Evolutionary conservation across 139 green algal species (phyloP).

Genomic region (Marvania coccoides): DNA sequence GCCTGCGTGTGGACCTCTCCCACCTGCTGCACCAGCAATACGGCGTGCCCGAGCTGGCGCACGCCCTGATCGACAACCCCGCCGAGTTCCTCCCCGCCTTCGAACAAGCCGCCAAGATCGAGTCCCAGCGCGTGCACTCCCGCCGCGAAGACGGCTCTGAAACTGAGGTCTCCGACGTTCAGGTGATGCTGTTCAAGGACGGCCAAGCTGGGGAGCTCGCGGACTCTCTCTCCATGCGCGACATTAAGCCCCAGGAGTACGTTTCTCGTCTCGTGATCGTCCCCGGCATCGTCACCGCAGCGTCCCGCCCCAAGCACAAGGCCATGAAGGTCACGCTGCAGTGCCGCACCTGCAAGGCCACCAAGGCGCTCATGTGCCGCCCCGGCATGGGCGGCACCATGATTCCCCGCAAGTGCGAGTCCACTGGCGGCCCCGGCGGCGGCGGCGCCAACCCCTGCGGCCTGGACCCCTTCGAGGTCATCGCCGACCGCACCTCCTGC

Average conservation of each 20-base stretch:
- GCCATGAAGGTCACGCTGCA: slow-evolving; percentile 81
- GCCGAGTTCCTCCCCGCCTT: slow-evolving; percentile 30
- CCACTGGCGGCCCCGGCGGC: slow-evolving; percentile 5
- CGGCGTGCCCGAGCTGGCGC: slow-evolving; percentile 21
- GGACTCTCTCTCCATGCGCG: slow-evolving; percentile 22
- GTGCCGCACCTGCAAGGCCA: slow-evolving; percentile 77
- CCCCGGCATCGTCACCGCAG: slow-evolving; percentile 90
- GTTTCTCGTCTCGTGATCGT: slow-evolving; percentile 91
- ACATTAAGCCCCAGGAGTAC: slow-evolving; percentile 61
- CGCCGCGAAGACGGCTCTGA: slow-evolving; percentile 6
- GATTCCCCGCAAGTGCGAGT: slow-evolving; percentile 68
- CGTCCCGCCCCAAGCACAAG: slow-evolving; percentile 88
- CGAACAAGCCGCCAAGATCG: slow-evolving; percentile 25
- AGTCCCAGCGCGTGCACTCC: slow-evolving; percentile 17
- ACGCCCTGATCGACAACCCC: slow-evolving; percentile 24
- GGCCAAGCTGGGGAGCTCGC: neutral
- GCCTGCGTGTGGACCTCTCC: slow-evolving; percentile 23
- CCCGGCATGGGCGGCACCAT: slow-evolving; percentile 75
- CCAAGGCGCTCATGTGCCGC: slow-evolving; percentile 56
- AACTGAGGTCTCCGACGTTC: slow-evolving; percentile 21
- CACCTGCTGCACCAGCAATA: slow-evolving; percentile 29
- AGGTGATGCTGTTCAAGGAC: slow-evolving; percentile 35
- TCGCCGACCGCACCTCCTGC: slow-evolving; percentile 71
- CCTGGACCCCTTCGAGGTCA: slow-evolving; percentile 72
- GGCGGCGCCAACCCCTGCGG: slow-evolving; percentile 50